Evolutionary conservation across 768 basidiomycete genomes (phyloP).

Genomic region (Royoungia palumana): DNA sequence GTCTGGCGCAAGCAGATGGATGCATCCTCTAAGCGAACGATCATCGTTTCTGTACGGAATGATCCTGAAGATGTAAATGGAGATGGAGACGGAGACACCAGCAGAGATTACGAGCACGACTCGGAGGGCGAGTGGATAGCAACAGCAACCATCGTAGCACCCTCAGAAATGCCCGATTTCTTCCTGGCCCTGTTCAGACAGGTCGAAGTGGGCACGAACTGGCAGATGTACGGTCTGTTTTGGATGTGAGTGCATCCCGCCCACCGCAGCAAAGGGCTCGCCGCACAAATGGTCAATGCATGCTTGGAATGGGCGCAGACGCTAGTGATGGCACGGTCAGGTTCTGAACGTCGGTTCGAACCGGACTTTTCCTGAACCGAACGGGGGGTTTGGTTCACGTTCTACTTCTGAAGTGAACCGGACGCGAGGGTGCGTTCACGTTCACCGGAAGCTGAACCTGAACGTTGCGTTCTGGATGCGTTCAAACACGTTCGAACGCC

Average conservation of each 20-base stretch:
- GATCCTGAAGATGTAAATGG: not conserved
- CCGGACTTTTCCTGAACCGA: no score
- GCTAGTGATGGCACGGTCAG: no score
- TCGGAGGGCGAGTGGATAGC: conserved; percentile 23
- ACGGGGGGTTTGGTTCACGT: no score
- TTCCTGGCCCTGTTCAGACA: conserved; percentile 11
- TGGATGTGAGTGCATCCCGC: conserved; percentile 29
- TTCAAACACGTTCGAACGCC: no score
- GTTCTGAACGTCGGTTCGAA: no score
- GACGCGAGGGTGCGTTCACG: no score
- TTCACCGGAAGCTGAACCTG: no score
- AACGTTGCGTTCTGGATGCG: no score
- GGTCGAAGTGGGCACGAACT: conserved; percentile 10
- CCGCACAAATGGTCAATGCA: conserved; percentile 7
- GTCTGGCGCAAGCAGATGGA: conserved; percentile 21
- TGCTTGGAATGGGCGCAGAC: conserved; percentile 26
- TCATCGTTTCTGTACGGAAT: conserved; percentile 13
- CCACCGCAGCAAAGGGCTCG: conserved; percentile 26
- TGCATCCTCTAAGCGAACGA: conserved; percentile 7
- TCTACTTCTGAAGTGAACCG: no score
- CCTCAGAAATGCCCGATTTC: conserved; percentile 7
- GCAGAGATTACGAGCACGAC: not conserved
- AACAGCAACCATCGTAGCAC: conserved; percentile 11
- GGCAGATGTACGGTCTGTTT: conserved; percentile 21
- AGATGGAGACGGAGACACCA: not conserved